These are phyloP conservation scores for Rhodotorula babjevae DNA, from an alignment of 768 basidiomycete genomes.

Conservation along the genomic window DNA sequence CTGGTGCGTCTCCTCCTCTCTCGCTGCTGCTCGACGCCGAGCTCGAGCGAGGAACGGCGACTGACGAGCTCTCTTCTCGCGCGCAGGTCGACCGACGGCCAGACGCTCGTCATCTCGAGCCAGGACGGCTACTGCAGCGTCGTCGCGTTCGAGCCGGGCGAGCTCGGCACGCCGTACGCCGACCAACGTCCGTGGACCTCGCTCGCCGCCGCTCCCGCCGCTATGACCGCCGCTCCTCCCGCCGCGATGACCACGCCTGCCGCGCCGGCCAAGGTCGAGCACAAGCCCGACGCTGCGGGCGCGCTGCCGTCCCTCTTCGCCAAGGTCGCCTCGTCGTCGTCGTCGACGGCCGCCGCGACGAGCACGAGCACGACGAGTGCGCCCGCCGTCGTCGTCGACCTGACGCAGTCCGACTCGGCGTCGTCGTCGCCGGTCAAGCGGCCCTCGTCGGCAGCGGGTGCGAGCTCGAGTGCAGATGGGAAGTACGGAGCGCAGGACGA, in stretches of 20 bases:
- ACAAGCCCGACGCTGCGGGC: neutral
- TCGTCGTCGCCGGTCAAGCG: neutral
- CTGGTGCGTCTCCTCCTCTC: slow-evolving; percentile 62
- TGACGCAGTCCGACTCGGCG: neutral
- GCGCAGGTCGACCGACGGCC: slow-evolving; percentile 91
- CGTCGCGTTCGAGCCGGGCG: slow-evolving; percentile 72
- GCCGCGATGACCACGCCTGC: neutral
- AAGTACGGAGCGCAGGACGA: neutral
- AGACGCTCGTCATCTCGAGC: slow-evolving; percentile 81
- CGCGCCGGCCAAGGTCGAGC: neutral
- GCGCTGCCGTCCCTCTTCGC: slow-evolving; percentile 12
- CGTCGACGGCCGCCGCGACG: neutral
- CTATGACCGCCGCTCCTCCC: neutral
- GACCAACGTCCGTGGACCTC: neutral
- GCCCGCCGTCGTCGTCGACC: neutral
- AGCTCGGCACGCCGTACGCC: slow-evolving; percentile 73
- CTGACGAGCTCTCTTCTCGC: no score
- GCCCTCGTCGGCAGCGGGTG: no score
- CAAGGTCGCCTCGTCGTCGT: neutral
- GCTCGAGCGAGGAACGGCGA: no score
- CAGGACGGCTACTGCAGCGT: slow-evolving; percentile 97
- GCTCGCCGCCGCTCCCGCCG: neutral
- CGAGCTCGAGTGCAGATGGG: neutral
- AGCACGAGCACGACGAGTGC: neutral
- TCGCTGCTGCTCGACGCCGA: neutral